phyloP scores from a whole-genome alignment of 2,329 filamentous ascomycete species.

The Pseudogymnoascus sp. region DNA sequence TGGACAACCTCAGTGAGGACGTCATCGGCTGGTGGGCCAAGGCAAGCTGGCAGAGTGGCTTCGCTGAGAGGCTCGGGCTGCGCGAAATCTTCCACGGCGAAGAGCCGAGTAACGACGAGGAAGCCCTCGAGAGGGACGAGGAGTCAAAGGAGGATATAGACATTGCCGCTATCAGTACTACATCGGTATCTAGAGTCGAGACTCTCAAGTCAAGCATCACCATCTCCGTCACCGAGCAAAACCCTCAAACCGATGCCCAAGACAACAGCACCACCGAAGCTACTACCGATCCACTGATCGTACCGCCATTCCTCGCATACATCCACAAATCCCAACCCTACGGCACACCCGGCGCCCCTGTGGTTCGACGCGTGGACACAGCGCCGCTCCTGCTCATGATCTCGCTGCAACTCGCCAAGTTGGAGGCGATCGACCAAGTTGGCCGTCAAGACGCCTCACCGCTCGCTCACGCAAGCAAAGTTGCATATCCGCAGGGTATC shows the following conservation, averaged over 20 bases:
- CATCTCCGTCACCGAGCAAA: slow-evolving; percentile 8
- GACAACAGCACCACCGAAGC: slow-evolving; percentile 15
- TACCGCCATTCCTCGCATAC: slow-evolving; percentile 76
- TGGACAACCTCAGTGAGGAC: slow-evolving; percentile 87
- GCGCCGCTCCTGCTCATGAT: slow-evolving; percentile 72
- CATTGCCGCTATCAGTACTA: slow-evolving; percentile 26
- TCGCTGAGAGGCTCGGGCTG: slow-evolving; percentile 71
- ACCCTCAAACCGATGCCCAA: slow-evolving; percentile 12
- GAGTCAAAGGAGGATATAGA: slow-evolving; percentile 24
- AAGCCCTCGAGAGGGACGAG: slow-evolving; percentile 24
- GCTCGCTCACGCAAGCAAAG: slow-evolving; percentile 70
- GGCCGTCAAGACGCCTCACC: slow-evolving; percentile 54
- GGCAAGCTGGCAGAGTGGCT: slow-evolving; percentile 77
- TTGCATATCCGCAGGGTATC: slow-evolving; percentile 76
- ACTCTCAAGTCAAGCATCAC: slow-evolving; percentile 14
- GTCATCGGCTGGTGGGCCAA: slow-evolving; percentile 95
- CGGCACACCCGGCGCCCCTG: slow-evolving; percentile 39
- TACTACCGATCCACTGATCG: slow-evolving; percentile 32
- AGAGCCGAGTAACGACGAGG: slow-evolving; percentile 33
- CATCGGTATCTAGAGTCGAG: slow-evolving; percentile 22
- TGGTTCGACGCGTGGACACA: slow-evolving; percentile 85
- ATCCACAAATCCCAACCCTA: slow-evolving; percentile 55
- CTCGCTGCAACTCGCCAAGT: slow-evolving; percentile 79
- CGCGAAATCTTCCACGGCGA: slow-evolving; percentile 53
- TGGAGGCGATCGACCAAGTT: slow-evolving; percentile 62